phyloP scores from a whole-genome alignment of 306 rosid species.

The Pterocarpus macrocarpus region DNA sequence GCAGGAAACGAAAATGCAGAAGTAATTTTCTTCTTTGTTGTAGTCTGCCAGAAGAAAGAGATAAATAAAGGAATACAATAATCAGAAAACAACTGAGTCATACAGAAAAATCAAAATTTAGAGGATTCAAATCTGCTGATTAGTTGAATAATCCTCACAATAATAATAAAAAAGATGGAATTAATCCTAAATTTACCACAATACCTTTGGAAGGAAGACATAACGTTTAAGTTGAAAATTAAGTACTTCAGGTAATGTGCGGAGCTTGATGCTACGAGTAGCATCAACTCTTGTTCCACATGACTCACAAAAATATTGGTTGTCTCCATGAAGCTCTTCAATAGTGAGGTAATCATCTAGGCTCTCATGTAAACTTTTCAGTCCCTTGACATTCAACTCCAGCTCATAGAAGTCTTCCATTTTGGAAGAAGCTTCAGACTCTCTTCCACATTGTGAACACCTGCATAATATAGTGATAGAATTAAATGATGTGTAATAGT shows the following conservation, averaged over 20 bases:
- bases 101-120: not conserved
- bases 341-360: slow-evolving; percentile 86
- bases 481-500: not conserved
- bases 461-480: slow-evolving; percentile 54
- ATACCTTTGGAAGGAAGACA: slow-evolving; percentile 96
- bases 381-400: slow-evolving; percentile 93
- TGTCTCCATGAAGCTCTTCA: slow-evolving; percentile 96
- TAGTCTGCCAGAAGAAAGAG: slow-evolving; percentile 76
- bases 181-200: slow-evolving; percentile 31
- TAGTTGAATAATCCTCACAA: slow-evolving; percentile 34
- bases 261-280: slow-evolving; percentile 91
- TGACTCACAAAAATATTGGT: slow-evolving; percentile 92
- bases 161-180: slow-evolving; percentile 3
- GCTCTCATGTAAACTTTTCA: slow-evolving; percentile 86
- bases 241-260: slow-evolving; percentile 82
- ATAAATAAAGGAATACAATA: slow-evolving; percentile 1
- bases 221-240: slow-evolving; percentile 97
- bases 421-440: slow-evolving; percentile 94
- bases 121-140: not conserved
- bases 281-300: slow-evolving; percentile 96
- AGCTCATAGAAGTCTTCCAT: slow-evolving; percentile 99
- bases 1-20: slow-evolving; percentile 87
- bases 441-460: slow-evolving; percentile 89
- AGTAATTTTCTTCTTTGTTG: slow-evolving; percentile 95
- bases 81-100: slow-evolving; percentile 14